phyloP scores from a whole-genome alignment of 2,329 filamentous ascomycete species.

The Botrytis cinerea region DNA sequence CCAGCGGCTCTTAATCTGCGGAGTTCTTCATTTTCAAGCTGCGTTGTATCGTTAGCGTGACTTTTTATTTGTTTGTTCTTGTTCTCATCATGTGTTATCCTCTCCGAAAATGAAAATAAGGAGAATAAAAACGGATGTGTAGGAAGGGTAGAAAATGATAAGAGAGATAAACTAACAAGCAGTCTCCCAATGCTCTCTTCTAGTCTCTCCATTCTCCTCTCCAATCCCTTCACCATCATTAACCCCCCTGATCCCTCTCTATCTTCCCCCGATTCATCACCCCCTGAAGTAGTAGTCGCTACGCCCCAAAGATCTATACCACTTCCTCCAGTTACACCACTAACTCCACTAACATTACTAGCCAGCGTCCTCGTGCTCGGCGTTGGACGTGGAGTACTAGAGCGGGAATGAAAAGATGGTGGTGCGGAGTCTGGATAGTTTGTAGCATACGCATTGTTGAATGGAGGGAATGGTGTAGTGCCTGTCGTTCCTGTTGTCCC shows the following conservation, averaged over 20 bases:
- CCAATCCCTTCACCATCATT: constrained; percentile 32
- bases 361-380: constrained; percentile 28
- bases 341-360: constrained; percentile 15
- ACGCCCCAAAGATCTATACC: constrained; percentile 36
- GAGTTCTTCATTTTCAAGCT: constrained; percentile 20
- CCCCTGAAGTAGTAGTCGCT: constrained; percentile 30
- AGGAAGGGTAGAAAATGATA: neutral
- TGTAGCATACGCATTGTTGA: constrained; percentile 29
- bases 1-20: neutral
- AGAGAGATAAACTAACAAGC: constrained; percentile 26
- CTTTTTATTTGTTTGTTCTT: no score
- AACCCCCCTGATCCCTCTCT: constrained; percentile 28
- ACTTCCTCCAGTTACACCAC: constrained; percentile 8
- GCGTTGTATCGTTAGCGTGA: neutral
- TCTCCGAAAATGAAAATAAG: neutral
- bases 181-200: constrained; percentile 37
- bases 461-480: constrained; percentile 24
- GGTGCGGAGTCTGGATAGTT: constrained; percentile 28
- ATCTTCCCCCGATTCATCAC: constrained; percentile 22
- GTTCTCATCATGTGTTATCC: neutral
- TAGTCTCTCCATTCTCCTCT: constrained; percentile 36
- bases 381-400: constrained; percentile 23
- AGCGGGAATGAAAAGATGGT: constrained; percentile 21
- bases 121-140: neutral
- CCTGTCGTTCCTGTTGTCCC: neutral